phyloP scores from a whole-genome alignment of 176 grass and related monocot genomes.

The Oryza meyeriana region DNA sequence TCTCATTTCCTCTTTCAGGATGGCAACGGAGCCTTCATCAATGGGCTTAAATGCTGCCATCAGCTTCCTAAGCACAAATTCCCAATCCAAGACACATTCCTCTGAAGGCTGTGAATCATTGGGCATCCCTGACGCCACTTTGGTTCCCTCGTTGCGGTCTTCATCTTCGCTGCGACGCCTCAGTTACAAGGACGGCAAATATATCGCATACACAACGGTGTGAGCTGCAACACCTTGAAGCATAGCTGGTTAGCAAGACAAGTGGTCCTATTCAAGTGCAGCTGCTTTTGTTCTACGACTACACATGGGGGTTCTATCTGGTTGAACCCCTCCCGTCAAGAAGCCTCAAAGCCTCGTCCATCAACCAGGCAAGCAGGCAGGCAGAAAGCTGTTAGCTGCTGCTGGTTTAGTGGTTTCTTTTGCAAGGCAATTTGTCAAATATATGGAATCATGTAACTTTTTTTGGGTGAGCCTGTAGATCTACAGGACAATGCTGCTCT shows the following conservation, averaged over 20 bases:
- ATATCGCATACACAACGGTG: slow-evolving; percentile 34
- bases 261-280: neutral
- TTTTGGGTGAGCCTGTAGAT: neutral
- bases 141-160: slow-evolving; percentile 34
- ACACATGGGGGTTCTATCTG: neutral
- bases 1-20: slow-evolving; percentile 31
- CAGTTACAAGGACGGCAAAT: slow-evolving; percentile 40
- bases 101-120: neutral
- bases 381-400: neutral
- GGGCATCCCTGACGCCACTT: slow-evolving; percentile 34
- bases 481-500: neutral
- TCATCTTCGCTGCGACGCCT: slow-evolving; percentile 46
- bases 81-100: neutral
- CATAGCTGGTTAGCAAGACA: neutral
- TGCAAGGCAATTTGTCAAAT: neutral
- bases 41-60: slow-evolving; percentile 63
- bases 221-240: neutral
- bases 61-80: slow-evolving; percentile 11
- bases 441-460: slow-evolving; percentile 9
- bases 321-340: neutral
- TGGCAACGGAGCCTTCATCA: slow-evolving; percentile 38
- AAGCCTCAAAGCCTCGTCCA: neutral
- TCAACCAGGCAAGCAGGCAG: neutral
- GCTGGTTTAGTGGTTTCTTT: neutral
- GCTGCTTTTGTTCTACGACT: neutral